Percentiles rank a stretch among this genome's conserved stretches.
Conservation (phyloP, 2,329 filamentous ascomycete species). For the Colletotrichum kahawae region DNA sequence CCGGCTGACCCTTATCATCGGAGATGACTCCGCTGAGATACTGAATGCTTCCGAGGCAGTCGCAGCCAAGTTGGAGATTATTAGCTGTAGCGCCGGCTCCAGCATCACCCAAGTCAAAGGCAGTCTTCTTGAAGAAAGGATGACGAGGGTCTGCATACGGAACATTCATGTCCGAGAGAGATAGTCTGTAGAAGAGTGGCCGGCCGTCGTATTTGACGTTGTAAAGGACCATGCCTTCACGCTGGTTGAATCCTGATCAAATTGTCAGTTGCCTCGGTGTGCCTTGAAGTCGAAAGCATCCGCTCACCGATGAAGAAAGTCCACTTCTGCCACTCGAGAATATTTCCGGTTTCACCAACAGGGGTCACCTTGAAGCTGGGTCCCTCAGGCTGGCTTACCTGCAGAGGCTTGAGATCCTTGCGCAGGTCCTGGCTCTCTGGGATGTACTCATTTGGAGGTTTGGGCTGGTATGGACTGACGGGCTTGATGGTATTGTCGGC, state of each 20-base stretch:
- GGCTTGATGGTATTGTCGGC: slow-evolving; percentile 62
- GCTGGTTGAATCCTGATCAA: slow-evolving; percentile 54
- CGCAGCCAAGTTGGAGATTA: slow-evolving; percentile 70
- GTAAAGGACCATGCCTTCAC: slow-evolving; percentile 65
- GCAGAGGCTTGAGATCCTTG: slow-evolving; percentile 65
- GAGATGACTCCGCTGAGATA: slow-evolving; percentile 57
- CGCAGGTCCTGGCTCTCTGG: slow-evolving; percentile 63
- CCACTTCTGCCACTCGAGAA: slow-evolving; percentile 44
- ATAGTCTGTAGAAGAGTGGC: slow-evolving; percentile 61
- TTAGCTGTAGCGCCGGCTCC: slow-evolving; percentile 70
- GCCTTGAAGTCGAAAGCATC: neutral
- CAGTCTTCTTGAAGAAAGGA: slow-evolving; percentile 68
- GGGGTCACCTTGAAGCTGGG: slow-evolving; percentile 52
- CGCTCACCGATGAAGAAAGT: slow-evolving; percentile 54
- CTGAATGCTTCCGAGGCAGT: slow-evolving; percentile 72
- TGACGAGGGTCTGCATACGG: slow-evolving; percentile 70
- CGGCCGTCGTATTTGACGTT: slow-evolving; percentile 63
- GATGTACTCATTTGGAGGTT: slow-evolving; percentile 66
- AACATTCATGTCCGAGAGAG: slow-evolving; percentile 63
- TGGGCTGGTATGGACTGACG: slow-evolving; percentile 60
- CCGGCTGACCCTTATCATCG: slow-evolving; percentile 57
- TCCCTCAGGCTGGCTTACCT: slow-evolving; percentile 66
- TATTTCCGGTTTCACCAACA: slow-evolving; percentile 6
- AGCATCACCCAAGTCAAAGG: slow-evolving; percentile 72
- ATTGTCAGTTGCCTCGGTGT: neutral